Base-by-base conservation (phyloP, 2,329 filamentous ascomycete species). In the Metarhizium sp. region DNA sequence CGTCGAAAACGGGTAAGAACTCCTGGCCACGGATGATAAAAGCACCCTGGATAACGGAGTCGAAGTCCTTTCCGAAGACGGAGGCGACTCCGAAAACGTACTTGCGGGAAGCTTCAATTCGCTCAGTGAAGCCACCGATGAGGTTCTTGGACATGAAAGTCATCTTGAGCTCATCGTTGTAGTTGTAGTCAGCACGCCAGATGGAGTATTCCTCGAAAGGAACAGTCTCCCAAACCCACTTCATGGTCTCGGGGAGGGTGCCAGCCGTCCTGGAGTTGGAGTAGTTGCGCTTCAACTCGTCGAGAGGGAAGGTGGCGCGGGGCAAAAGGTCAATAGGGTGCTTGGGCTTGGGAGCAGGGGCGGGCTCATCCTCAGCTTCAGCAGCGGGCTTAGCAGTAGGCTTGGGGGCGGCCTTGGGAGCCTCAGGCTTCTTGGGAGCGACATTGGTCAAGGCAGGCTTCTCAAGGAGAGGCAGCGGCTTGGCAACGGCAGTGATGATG, bases 121-220 rank as follows among this genome's bases (percentile, higher is more conserved):
- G 94, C 74, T 85, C 83, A 79, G 96, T 95, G 85, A 99, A 96
- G 73, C 94, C 94, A 76, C 89, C 92, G 72, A 99, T 92, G 75
- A 97, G 80, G 85, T 99, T 99, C 82, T 88, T 90, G 66, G 90
- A 92, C 94, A 99, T 99, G 88, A 99, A 99, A 70, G 88, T 88
- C 75, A 94, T 79, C 70, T 90, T 96, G 64, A 99, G 84, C 85
- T 99, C 94, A 59, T 96, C 86, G 77, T 96, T 95, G 84, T 99
- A 99, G 86, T 96, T 96, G 86, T 96, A 99, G 77, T 92, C 87
- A 66, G 92, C 78, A 73, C 84, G 85, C 90, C 91, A 99, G 74
- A 99, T 77, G 55, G 91, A 95, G 84, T 94, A 99, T 77, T 99
- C 94, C 62, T 91, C 87, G 66, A 94, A 86, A 71, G 94, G 92